phyloP scores from a whole-genome alignment of 2,329 filamentous ascomycete genomes.

The Lachnellula occidentalis region DNA sequence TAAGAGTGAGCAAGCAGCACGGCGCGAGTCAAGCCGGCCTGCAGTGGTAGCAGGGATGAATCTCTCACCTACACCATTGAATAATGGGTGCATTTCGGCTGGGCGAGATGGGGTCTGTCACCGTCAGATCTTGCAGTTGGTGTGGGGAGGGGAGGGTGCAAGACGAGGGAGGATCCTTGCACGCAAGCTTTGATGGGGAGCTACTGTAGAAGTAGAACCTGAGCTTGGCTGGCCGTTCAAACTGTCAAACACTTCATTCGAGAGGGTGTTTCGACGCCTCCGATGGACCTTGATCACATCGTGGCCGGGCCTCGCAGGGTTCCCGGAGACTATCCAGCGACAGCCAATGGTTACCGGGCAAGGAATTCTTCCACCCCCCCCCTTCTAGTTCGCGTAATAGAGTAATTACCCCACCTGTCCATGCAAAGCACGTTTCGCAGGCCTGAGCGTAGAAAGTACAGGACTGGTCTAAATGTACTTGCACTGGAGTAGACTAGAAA shows the following conservation, averaged over 20 bases:
- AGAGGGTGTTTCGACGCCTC: background rate
- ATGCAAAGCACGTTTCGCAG: background rate
- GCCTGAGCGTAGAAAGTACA: conserved; percentile 8
- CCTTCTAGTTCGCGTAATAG: too few species aligned
- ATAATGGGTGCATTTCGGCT: conserved; percentile 8
- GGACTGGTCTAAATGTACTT: too few species aligned
- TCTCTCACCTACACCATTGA: background rate
- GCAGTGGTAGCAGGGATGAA: conserved; percentile 8
- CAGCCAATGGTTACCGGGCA: background rate
- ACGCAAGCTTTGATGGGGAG: too few species aligned
- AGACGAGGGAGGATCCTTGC: too few species aligned
- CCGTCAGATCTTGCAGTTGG: too few species aligned
- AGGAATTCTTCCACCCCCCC: background rate
- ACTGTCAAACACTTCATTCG: background rate
- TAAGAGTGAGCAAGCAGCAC: conserved; percentile 9
- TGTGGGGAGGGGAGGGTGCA: too few species aligned
- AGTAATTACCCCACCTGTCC: background rate
- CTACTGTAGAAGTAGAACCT: background rate
- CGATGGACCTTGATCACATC: background rate
- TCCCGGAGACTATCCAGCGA: background rate
- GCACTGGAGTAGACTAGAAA: too few species aligned
- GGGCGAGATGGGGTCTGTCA: background rate
- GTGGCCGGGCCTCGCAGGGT: background rate
- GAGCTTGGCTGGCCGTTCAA: background rate
- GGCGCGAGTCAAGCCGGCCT: conserved; percentile 18